A percentile compares a stretch with the other conserved stretches of the same genome.
These are phyloP conservation scores for Linanthus parryae DNA, from an alignment of 148 eudicot genomes.

Conservation along the genomic window DNA sequence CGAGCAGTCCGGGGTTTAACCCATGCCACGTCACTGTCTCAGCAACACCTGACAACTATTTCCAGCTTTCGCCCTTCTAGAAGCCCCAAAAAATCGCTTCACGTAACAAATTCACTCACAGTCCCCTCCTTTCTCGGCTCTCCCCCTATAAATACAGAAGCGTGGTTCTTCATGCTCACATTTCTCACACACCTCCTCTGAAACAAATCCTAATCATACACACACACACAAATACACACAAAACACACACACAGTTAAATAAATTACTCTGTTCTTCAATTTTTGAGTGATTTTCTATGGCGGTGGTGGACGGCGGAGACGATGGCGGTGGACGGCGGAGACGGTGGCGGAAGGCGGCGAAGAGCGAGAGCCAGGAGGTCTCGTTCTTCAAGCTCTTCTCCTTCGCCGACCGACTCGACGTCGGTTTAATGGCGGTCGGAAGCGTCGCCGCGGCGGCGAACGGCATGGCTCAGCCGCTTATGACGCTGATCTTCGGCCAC, in stretches of 20 bases:
- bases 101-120: not conserved
- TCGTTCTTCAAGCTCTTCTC: conserved; percentile 45
- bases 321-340: not conserved
- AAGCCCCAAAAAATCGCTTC: not conserved
- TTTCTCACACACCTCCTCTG: not conserved
- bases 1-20: no score
- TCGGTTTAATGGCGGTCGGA: conserved; percentile 49
- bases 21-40: no score
- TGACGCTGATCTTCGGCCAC: conserved; percentile 54
- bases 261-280: not conserved
- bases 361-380: conserved; percentile 27
- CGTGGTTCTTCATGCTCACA: not conserved
- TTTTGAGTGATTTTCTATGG: not conserved
- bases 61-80: no score
- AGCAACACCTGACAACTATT: no score
- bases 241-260: not conserved
- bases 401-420: conserved; percentile 47
- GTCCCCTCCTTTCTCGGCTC: no score
- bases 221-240: not conserved
- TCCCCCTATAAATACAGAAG: not conserved
- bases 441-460: conserved; percentile 38
- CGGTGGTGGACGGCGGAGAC: not conserved
- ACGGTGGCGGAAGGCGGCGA: not conserved
- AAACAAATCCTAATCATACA: not conserved
- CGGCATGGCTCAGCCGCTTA: conserved; percentile 66